Evolutionary conservation across 352 stramenopile species (phyloP).

Genomic region (Phytopythium kandeliae): DNA sequence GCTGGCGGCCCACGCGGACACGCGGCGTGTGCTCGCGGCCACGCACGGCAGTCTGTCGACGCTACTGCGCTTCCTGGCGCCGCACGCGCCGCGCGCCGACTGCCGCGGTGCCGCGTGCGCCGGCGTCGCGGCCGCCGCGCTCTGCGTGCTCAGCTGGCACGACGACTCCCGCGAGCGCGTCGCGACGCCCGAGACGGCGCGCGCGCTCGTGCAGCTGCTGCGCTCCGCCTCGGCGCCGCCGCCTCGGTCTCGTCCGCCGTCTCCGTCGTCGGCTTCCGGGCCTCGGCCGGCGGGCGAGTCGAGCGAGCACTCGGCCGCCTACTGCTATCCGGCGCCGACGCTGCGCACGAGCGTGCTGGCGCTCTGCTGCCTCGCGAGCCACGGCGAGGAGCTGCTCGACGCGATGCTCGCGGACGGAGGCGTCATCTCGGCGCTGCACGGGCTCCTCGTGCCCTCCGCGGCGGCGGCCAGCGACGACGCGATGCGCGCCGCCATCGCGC

Average conservation of each 20-base stretch:
- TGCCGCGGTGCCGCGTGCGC: slow-evolving; percentile 24
- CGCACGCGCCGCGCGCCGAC: slow-evolving; percentile 14
- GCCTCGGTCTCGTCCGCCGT: not conserved
- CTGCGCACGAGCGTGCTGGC: slow-evolving; percentile 52
- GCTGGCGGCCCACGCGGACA: slow-evolving; percentile 40
- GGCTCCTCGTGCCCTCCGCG: slow-evolving; percentile 14
- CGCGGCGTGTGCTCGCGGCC: slow-evolving; percentile 31
- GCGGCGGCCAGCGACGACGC: not conserved
- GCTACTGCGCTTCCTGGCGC: slow-evolving; percentile 26
- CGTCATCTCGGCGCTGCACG: slow-evolving; percentile 33
- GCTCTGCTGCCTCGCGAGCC: slow-evolving; percentile 50
- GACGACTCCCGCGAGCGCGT: slow-evolving; percentile 34
- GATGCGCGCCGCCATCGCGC: not conserved
- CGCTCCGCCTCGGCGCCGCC: not conserved
- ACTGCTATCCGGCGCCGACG: slow-evolving; percentile 10
- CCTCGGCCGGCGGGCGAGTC: no score
- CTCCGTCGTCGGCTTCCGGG: no score
- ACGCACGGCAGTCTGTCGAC: slow-evolving; percentile 23
- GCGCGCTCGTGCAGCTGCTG: slow-evolving; percentile 1
- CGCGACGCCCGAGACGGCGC: not conserved
- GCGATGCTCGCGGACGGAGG: slow-evolving; percentile 45
- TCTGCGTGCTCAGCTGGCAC: slow-evolving; percentile 61
- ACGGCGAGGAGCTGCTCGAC: slow-evolving; percentile 24
- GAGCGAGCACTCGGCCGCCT: no score
- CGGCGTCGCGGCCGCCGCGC: slow-evolving; percentile 32